Evolutionary conservation across 345 rosid genomes (phyloP).

Genomic region (Brassica napus): DNA sequence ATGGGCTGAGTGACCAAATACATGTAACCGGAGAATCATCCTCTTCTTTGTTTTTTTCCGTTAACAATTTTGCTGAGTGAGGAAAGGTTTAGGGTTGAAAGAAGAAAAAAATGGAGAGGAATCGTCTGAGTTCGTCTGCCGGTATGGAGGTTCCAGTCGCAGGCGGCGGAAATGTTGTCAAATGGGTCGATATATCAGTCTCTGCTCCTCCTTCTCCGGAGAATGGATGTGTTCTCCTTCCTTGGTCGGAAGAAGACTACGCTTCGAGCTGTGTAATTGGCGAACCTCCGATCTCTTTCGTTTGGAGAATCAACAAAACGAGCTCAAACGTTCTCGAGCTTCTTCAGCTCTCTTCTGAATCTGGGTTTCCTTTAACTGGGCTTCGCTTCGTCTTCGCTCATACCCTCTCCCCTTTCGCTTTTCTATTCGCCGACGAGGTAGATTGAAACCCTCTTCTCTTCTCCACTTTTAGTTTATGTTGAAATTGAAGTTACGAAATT

Average conservation of each 20-base stretch:
- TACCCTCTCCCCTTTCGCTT: slow-evolving; percentile 70
- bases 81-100: slow-evolving; percentile 40
- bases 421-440: slow-evolving; percentile 55
- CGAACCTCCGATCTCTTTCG: slow-evolving; percentile 47
- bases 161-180: slow-evolving; percentile 65
- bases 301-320: slow-evolving; percentile 63
- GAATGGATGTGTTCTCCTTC: slow-evolving; percentile 40
- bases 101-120: slow-evolving; percentile 24
- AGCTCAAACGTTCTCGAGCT: slow-evolving; percentile 58
- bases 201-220: slow-evolving; percentile 35
- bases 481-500: slow-evolving; percentile 9
- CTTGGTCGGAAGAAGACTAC: slow-evolving; percentile 54
- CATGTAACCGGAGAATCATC: neutral
- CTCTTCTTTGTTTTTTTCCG: neutral
- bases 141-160: slow-evolving; percentile 77
- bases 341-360: slow-evolving; percentile 53
- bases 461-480: neutral
- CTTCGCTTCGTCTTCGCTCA: slow-evolving; percentile 64
- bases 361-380: slow-evolving; percentile 54
- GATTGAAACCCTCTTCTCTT: neutral
- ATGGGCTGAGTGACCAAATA: slow-evolving; percentile 8
- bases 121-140: slow-evolving; percentile 36
- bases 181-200: slow-evolving; percentile 64
- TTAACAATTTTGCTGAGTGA: neutral
- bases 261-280: slow-evolving; percentile 55